phyloP scores from a whole-genome alignment of 257 asterid species.

The Forsythia viridissima region DNA sequence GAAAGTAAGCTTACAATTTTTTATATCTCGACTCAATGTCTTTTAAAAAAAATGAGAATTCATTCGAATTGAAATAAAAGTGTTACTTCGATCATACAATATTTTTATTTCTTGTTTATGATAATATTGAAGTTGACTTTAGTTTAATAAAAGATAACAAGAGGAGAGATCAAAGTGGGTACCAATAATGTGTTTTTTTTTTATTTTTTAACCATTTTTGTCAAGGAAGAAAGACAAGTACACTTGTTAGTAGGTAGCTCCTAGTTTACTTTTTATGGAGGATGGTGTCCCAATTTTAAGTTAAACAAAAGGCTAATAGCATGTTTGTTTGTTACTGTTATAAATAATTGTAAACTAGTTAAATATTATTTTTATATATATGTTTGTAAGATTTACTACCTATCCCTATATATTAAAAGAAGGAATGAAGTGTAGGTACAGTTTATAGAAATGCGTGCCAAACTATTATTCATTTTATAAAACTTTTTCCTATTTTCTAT shows the following conservation, averaged over 20 bases:
- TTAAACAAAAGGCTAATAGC: background rate
- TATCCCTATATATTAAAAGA: too few relatives aligned
- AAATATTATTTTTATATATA: too few relatives aligned
- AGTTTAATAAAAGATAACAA: constrained; percentile 19
- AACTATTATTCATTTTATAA: too few relatives aligned
- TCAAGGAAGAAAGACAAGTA: constrained; percentile 23
- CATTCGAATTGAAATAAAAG: background rate
- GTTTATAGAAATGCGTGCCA: too few relatives aligned
- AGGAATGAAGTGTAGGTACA: too few relatives aligned
- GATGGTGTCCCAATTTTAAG: background rate
- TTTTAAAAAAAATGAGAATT: too few relatives aligned
- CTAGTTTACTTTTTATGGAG: background rate
- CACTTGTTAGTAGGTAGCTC: constrained; percentile 14
- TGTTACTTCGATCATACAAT: too few relatives aligned
- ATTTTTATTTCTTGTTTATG: background rate
- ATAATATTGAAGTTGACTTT: constrained; percentile 1
- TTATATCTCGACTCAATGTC: background rate
- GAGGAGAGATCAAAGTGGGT: constrained; percentile 8
- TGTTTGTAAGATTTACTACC: too few relatives aligned
- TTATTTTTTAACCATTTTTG: constrained; percentile 25
- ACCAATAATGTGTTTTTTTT: constrained; percentile 9
- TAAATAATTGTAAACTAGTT: too few relatives aligned
- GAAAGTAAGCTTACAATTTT: too few relatives aligned
- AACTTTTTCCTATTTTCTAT: too few relatives aligned
- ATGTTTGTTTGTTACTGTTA: too few relatives aligned